These are phyloP conservation scores for Alternaria sp. DNA, from an alignment of 2,329 filamentous ascomycete species.

Conservation along the genomic window DNA sequence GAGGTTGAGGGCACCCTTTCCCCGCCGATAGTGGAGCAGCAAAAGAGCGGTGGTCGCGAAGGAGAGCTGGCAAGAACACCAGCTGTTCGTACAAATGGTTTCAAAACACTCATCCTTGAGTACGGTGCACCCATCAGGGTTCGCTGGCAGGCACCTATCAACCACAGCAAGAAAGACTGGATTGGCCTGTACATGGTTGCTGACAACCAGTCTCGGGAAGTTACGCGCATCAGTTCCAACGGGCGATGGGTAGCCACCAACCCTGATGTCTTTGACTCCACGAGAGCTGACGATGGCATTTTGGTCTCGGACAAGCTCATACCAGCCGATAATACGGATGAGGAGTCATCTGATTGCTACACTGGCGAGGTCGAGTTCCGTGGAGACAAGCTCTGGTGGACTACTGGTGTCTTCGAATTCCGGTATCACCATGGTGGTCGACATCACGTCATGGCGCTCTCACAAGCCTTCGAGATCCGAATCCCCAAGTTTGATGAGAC, in stretches of 20 bases:
- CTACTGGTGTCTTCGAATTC: conserved; percentile 93
- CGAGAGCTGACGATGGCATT: conserved; percentile 77
- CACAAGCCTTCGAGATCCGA: conserved; percentile 88
- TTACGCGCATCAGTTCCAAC: conserved; percentile 82
- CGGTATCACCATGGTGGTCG: conserved; percentile 93
- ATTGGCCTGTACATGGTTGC: conserved; percentile 95
- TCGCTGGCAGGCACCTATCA: conserved; percentile 85
- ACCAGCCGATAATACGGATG: conserved; percentile 50
- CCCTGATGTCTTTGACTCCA: conserved; percentile 75
- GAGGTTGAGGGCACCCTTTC: conserved; percentile 70
- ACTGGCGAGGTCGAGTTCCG: conserved; percentile 85
- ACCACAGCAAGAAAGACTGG: conserved; percentile 93
- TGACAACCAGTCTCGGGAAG: conserved; percentile 85
- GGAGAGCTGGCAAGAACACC: conserved; percentile 72
- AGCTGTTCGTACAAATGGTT: conserved; percentile 64
- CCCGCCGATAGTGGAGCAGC: conserved; percentile 57
- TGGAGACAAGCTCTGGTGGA: conserved; percentile 97
- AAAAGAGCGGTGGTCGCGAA: conserved; percentile 74
- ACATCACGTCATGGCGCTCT: conserved; percentile 93
- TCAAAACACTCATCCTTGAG: conserved; percentile 79
- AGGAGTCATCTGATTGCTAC: conserved; percentile 66
- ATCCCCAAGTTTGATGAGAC: conserved; percentile 84
- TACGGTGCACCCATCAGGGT: conserved; percentile 91
- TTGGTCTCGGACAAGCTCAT: conserved; percentile 70
- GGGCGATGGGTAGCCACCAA: conserved; percentile 89